Evolutionary conservation across 352 stramenopile species (phyloP).

Genomic region (Phytophthora pluvialis): DNA sequence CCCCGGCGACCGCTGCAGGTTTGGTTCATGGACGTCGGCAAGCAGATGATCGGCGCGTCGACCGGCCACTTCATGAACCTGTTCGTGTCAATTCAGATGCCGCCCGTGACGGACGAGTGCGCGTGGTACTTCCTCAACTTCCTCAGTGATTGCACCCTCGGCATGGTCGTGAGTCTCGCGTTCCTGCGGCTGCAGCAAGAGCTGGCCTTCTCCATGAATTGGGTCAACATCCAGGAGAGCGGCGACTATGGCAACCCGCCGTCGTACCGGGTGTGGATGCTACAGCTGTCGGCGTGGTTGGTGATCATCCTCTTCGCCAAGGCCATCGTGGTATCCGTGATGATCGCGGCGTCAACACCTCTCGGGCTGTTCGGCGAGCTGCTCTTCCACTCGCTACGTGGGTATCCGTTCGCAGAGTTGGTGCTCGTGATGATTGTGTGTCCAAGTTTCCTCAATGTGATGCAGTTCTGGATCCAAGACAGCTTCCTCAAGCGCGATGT

Average conservation of each 20-base stretch:
- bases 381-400: conserved; percentile 64
- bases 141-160: conserved; percentile 80
- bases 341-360: conserved; percentile 56
- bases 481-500: conserved; percentile 84
- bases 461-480: conserved; percentile 90
- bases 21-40: conserved; percentile 85
- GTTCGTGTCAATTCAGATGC: conserved; percentile 68
- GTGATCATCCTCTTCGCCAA: conserved; percentile 85
- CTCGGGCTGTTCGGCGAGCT: conserved; percentile 67
- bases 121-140: conserved; percentile 91
- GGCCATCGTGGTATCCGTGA: conserved; percentile 73
- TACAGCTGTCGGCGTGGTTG: conserved; percentile 70
- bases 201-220: conserved; percentile 74
- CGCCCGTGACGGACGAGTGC: conserved; percentile 83
- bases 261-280: conserved; percentile 66
- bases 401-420: conserved; percentile 75
- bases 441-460: conserved; percentile 84
- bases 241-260: conserved; percentile 80
- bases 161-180: conserved; percentile 77
- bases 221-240: conserved; percentile 76
- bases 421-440: conserved; percentile 84
- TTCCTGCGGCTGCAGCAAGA: conserved; percentile 82
- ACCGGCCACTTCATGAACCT: conserved; percentile 80
- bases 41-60: conserved; percentile 78
- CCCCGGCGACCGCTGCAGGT: conserved; percentile 73